Evolutionary conservation across 805 yeast genomes (phyloP), one percentile per base, ranked within the genome.

Genomic region (Yamadazyma paraphyllophila): DNA sequence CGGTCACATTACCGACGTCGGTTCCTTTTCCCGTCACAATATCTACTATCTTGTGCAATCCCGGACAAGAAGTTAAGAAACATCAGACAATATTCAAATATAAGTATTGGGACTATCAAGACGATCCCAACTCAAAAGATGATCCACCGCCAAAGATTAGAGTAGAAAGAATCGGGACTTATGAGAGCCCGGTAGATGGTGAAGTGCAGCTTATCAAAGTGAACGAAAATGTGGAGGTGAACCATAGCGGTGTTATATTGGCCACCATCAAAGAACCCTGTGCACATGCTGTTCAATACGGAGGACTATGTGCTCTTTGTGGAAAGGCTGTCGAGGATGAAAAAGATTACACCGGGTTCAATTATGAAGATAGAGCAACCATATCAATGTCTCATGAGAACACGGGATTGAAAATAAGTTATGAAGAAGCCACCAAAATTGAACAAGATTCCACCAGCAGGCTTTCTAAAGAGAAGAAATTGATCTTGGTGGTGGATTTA

Each of bases 271-370:
- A 70, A 36, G 97, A 95, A 60, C 89, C 95, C 0, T 94, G 99
- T 59, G 76, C 88, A 10, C 99, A 94, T 65, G 80, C 92, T 1
- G 90, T 94, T 24, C 97, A 94, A 55, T 94, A 85, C 59, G 96
- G 96, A 11, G 98, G 98, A 0, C 73, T 92, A 36, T 92, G 99
- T 69, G 97, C 97, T 0, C 65, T 88, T 15, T 92, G 99, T 63
- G 98, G 98, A 5, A 81, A 80, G 47, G 78, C 87, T 7, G 77
- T 94, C 8, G 85, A 78, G 42, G 76, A 72, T 49, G 84, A 80
- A 41, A 73, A 74, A 44, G 97, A 91, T 61, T 89, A 88, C 58
- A 68, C 83, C 2, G 90, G 91, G 4, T 82, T 75, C 61, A 76
- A 71, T 49, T 79, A 79, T 55, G 79, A 78, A 49, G 88, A 83